Evolutionary conservation across 306 rosid species (phyloP).

Genomic region (barrel medic (Medicago truncatula)): MtrunA17r5.0-ANR NC_053049.1:34369001-34369500

Average conservation of each 20-base stretch:
- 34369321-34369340: background rate
- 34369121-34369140: background rate
- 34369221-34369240: background rate
- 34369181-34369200: background rate
- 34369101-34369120: background rate
- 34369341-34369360: background rate
- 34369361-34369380: background rate
- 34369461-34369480: slow-evolving; percentile 76
- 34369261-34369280: slow-evolving; percentile 18
- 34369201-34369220: background rate
- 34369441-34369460: slow-evolving; percentile 85
- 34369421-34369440: slow-evolving; percentile 83
- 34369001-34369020: background rate
- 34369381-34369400: slow-evolving; percentile 14
- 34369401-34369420: slow-evolving; percentile 5
- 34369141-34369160: background rate
- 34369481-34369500: slow-evolving; percentile 90
- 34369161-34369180: background rate
- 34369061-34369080: background rate
- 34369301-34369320: background rate
- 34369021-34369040: background rate
- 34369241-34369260: background rate
- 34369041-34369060: background rate
- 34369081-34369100: background rate
- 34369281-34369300: background rate